Percentiles rank a stretch among this genome's conserved stretches.
These are phyloP conservation scores for Spizellomyces sp. DNA, from an alignment of 192 early-diverging fungal genomes.

Conservation along the genomic window DNA sequence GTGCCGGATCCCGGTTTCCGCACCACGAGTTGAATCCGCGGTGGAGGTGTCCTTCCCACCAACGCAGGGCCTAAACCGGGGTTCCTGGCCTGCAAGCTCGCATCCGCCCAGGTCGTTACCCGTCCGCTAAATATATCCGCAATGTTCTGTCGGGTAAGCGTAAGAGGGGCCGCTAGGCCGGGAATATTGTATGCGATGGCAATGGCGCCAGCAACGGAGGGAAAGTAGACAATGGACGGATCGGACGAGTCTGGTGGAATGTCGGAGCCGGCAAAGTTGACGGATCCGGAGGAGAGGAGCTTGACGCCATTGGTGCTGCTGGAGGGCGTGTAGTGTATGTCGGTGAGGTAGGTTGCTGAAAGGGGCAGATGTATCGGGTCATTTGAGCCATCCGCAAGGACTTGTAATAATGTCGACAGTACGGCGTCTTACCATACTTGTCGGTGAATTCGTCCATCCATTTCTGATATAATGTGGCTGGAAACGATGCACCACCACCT, in stretches of 20 bases:
- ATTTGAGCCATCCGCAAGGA: too few relatives aligned
- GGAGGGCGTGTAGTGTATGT: not conserved
- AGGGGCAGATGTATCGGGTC: not conserved
- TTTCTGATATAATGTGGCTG: too few relatives aligned
- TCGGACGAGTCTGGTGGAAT: not conserved
- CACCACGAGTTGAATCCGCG: too few relatives aligned
- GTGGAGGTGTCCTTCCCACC: too few relatives aligned
- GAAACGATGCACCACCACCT: too few relatives aligned
- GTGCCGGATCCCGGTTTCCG: too few relatives aligned
- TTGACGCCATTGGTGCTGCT: not conserved
- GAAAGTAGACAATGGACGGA: not conserved
- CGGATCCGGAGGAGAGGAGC: not conserved
- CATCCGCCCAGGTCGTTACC: slow-evolving; percentile 23
- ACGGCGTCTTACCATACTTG: too few relatives aligned
- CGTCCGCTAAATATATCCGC: slow-evolving; percentile 15
- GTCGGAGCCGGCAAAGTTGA: slow-evolving; percentile 12
- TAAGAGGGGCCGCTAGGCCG: slow-evolving; percentile 3
- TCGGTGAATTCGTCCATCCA: too few relatives aligned
- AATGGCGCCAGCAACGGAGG: slow-evolving; percentile 9
- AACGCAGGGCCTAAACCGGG: not conserved
- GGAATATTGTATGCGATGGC: slow-evolving; percentile 24
- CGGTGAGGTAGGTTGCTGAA: not conserved
- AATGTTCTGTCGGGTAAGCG: slow-evolving; percentile 18
- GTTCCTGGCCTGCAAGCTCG: slow-evolving; percentile 3
- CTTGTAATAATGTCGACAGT: too few relatives aligned